Conservation (phyloP, 352 stramenopile genomes). For the Blastocystis sp. region DNA sequence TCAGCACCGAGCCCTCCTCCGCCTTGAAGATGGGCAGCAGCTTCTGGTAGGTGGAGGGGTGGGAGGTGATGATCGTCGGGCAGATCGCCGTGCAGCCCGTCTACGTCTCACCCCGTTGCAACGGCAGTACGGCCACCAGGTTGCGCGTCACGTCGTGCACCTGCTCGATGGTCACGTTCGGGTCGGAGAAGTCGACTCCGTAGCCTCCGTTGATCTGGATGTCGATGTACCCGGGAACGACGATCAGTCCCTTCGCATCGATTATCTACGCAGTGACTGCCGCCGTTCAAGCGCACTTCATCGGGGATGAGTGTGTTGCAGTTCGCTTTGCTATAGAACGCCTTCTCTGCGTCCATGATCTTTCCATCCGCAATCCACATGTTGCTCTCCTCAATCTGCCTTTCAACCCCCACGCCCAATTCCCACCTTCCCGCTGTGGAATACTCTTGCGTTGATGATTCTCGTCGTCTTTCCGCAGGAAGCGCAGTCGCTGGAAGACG, state of each 20-base stretch:
- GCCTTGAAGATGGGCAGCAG: constrained; percentile 74
- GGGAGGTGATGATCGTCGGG: constrained; percentile 80
- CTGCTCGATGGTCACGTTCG: constrained; percentile 72
- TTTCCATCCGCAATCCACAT: not conserved
- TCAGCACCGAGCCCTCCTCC: constrained; percentile 70
- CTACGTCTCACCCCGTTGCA: not conserved
- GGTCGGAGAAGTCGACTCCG: constrained; percentile 80
- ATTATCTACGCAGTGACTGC: not conserved
- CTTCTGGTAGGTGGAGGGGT: constrained; percentile 74
- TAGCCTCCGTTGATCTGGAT: constrained; percentile 83
- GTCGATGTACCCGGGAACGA: constrained; percentile 82
- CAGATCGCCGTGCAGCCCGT: constrained; percentile 81
- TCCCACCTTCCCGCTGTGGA: not conserved
- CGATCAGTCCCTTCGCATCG: constrained; percentile 70
- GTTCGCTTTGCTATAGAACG: constrained; percentile 33
- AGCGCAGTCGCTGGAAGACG: not conserved
- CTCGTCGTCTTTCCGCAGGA: not conserved
- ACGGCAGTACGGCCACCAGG: constrained; percentile 71
- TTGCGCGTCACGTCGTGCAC: constrained; percentile 73
- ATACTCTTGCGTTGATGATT: not conserved
- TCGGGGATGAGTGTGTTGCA: not conserved
- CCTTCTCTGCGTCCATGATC: constrained; percentile 13
- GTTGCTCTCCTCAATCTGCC: not conserved
- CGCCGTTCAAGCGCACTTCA: not conserved
- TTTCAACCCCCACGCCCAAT: not conserved